Percentiles rank a stretch among this genome's conserved stretches.
These are phyloP conservation scores for Lagenidium sp. DNA, from an alignment of 352 stramenopile genomes.

Conservation along the genomic window DNA sequence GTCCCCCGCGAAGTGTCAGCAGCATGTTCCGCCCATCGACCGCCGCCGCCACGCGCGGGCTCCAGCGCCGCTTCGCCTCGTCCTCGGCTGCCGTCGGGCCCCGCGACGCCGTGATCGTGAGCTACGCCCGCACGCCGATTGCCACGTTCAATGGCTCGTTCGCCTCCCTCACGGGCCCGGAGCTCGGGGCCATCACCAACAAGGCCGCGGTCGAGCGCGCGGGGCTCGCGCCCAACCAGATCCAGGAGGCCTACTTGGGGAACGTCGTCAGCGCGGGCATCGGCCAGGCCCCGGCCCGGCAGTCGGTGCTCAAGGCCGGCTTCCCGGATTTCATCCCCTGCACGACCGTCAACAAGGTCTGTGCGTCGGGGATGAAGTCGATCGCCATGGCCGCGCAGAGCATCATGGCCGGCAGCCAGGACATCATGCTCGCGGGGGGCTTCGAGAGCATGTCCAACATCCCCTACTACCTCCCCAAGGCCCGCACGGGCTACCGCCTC, in stretches of 20 bases:
- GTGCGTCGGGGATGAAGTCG: slow-evolving; percentile 92
- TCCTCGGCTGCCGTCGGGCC: slow-evolving; percentile 25
- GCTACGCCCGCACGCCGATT: slow-evolving; percentile 95
- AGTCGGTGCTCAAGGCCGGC: slow-evolving; percentile 89
- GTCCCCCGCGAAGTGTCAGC: background rate
- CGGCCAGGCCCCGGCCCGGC: slow-evolving; percentile 93
- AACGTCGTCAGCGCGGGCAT: slow-evolving; percentile 96
- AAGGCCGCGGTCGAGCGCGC: slow-evolving; percentile 66
- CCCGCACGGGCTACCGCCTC: slow-evolving; percentile 86
- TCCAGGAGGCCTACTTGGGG: slow-evolving; percentile 96
- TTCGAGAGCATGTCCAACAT: slow-evolving; percentile 99
- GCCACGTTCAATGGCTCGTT: slow-evolving; percentile 93
- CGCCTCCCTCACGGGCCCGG: slow-evolving; percentile 74
- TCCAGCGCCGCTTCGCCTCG: slow-evolving; percentile 35
- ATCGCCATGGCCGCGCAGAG: slow-evolving; percentile 80
- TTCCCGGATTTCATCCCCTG: slow-evolving; percentile 90
- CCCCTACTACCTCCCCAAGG: slow-evolving; percentile 94
- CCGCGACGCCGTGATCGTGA: slow-evolving; percentile 91
- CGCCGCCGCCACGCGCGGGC: slow-evolving; percentile 14
- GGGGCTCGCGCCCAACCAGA: slow-evolving; percentile 53
- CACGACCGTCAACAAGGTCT: slow-evolving; percentile 99
- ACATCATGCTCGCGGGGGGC: slow-evolving; percentile 90
- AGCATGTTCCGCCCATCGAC: slow-evolving; percentile 18
- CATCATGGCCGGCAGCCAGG: slow-evolving; percentile 79
- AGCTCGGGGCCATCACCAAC: slow-evolving; percentile 93